Base-by-base conservation (phyloP, 495 filamentous ascomycete genomes). In the Rusavskia elegans region DNA sequence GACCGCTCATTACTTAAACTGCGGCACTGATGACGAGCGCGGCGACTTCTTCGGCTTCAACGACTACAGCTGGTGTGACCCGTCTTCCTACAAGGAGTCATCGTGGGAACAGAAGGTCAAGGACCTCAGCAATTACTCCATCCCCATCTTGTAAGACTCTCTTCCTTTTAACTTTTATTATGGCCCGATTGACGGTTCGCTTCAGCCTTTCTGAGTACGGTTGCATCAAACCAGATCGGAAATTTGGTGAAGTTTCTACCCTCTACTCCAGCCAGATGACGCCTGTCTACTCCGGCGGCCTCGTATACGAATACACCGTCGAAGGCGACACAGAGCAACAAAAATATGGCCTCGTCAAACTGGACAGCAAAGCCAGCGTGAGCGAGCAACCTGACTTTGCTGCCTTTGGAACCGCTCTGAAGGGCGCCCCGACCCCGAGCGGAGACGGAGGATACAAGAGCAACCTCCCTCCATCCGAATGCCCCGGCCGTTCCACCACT, bases 11-110 rank as follows among this genome's bases (percentile, higher is more conserved):
- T 96, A 89, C 75, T 86, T 97, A 79, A 95, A 96, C 77, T 97
- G 90, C 63, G 92, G 92, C 53, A 71, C 77, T 41, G 85, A 88
- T 48, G 85, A 87, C 60, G 80, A 84, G 71, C 80, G 90, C 29
- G 82, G 79, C 63, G 90, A 95, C 66, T 97, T 96, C 73, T 96
- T 94, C 66, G 89, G 87, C 48, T 94, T 95, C 72, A 96, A 97
- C 69, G 92, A 95, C 69, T 96, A 96, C 71, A 95, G 89, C 45
- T 97, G 90, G 90, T 97, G 90, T 62, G 83, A 88, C 59, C 78
- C 77, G 48, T 86, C 88, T 20, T 78, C 83, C 50, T 95, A 85
- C 70, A 61, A 62, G 23, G 74, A 65, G 46, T 86, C 89, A 49
- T 88, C 87, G 57, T 97, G 89, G 89, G 74, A 86, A 63, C 70